Percentiles rank a stretch among this genome's conserved stretches.
phyloP scores from a whole-genome alignment of 495 filamentous ascomycete species.

The Hyaloscypha variabilis region DNA sequence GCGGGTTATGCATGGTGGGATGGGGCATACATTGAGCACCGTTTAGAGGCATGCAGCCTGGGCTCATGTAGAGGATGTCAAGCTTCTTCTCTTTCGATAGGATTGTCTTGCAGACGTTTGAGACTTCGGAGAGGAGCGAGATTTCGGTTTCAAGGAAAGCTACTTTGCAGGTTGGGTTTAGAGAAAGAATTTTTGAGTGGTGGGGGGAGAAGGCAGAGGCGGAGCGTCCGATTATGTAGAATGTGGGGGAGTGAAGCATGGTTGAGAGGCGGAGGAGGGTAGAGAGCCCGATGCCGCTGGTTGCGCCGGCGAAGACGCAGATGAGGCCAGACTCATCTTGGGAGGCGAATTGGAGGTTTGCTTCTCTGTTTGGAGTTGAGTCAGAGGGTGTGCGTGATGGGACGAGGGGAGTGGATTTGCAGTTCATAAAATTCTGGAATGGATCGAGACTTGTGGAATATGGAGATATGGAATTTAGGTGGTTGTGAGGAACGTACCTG shows the following conservation, averaged over 20 bases:
- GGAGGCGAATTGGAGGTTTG: slow-evolving; percentile 28
- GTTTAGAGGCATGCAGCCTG: slow-evolving; percentile 19
- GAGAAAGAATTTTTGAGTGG: slow-evolving; percentile 30
- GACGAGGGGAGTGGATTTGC: not conserved
- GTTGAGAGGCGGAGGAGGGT: slow-evolving; percentile 32
- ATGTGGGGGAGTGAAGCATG: slow-evolving; percentile 30
- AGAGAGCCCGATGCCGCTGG: slow-evolving; percentile 40
- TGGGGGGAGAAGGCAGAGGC: slow-evolving; percentile 34
- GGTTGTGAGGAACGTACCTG: not conserved
- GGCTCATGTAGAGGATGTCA: slow-evolving; percentile 31
- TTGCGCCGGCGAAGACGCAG: slow-evolving; percentile 40
- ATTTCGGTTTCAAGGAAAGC: slow-evolving; percentile 27
- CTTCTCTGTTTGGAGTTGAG: not conserved
- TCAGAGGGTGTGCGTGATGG: not conserved
- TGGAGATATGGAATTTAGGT: not conserved
- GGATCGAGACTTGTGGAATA: not conserved
- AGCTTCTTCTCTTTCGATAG: slow-evolving; percentile 10
- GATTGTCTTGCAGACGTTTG: slow-evolving; percentile 28
- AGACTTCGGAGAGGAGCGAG: slow-evolving; percentile 25
- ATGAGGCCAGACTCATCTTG: slow-evolving; percentile 23
- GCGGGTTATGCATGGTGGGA: no score
- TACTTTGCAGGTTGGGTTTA: slow-evolving; percentile 19
- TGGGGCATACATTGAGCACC: slow-evolving; percentile 9
- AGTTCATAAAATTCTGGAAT: not conserved
- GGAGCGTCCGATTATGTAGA: slow-evolving; percentile 45